A percentile compares a stretch with the other conserved stretches of the same genome.
Conservation (phyloP, 2,329 filamentous ascomycete species). For the Ilyonectria robusta region DNA sequence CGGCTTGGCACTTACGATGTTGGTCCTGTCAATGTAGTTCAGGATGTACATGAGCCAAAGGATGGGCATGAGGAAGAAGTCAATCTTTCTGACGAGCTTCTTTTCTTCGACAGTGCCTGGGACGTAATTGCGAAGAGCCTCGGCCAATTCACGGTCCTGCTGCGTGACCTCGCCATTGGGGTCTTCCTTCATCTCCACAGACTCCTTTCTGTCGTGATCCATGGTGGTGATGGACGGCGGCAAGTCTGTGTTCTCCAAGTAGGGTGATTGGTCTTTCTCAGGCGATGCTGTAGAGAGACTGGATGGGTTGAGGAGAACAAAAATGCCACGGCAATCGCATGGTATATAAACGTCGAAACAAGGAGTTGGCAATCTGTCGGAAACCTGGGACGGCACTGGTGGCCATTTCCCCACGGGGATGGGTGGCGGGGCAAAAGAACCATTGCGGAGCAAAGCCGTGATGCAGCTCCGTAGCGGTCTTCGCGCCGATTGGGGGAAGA, state of each 20-base stretch:
- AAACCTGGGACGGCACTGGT: background rate
- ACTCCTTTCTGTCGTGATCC: conserved; percentile 12
- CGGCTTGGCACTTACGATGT: conserved; percentile 39
- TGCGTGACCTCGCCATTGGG: background rate
- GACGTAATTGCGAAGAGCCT: conserved; percentile 13
- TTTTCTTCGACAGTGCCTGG: conserved; percentile 44
- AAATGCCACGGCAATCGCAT: background rate
- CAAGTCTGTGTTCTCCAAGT: background rate
- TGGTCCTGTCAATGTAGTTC: conserved; percentile 45
- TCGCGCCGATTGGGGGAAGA: conserved; percentile 16
- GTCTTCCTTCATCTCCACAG: conserved; percentile 19
- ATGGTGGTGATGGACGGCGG: background rate
- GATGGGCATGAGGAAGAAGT: conserved; percentile 64
- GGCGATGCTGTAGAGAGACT: background rate
- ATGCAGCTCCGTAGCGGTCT: background rate
- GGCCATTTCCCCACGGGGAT: background rate
- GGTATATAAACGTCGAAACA: background rate
- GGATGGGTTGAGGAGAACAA: background rate
- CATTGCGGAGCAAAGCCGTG: background rate
- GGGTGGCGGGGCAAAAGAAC: background rate
- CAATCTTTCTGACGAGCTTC: conserved; percentile 59
- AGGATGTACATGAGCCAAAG: conserved; percentile 53
- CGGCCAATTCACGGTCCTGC: background rate
- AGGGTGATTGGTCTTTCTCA: background rate
- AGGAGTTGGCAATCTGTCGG: background rate